These are phyloP conservation scores for Colletotrichum sp. DNA, from an alignment of 2,329 filamentous ascomycete species.

Conservation along the genomic window DNA sequence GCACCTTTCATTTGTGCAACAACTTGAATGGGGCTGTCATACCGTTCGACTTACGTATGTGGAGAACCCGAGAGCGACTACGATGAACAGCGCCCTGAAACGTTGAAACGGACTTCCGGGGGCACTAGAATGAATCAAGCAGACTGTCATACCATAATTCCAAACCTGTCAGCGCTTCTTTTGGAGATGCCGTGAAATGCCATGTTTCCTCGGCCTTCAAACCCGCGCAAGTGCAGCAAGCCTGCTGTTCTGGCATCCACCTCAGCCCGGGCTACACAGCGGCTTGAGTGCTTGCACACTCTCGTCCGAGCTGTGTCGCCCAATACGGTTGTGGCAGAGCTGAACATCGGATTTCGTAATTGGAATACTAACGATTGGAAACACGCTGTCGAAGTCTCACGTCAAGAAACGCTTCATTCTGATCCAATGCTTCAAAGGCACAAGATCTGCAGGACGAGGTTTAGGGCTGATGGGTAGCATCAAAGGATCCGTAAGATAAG, in stretches of 20 bases:
- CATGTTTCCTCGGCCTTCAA: neutral
- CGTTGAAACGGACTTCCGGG: neutral
- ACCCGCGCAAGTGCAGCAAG: neutral
- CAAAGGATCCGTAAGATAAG: neutral
- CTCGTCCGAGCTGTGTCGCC: neutral
- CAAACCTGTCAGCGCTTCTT: neutral
- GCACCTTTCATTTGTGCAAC: neutral
- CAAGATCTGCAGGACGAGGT: neutral
- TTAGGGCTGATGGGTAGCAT: neutral
- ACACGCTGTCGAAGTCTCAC: neutral
- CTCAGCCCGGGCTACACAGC: neutral
- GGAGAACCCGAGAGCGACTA: neutral
- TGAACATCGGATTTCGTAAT: neutral
- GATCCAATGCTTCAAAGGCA: neutral
- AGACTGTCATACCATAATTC: neutral
- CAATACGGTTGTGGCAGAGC: neutral
- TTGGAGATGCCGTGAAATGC: neutral
- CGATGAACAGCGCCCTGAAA: neutral
- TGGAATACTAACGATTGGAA: neutral
- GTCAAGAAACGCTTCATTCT: neutral
- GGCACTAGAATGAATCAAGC: neutral
- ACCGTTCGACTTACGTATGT: neutral
- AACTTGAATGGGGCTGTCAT: neutral
- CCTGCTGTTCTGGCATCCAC: neutral
- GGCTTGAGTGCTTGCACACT: neutral